phyloP scores from a whole-genome alignment of 2,329 filamentous ascomycete species.

The Didymella glomerata region DNA sequence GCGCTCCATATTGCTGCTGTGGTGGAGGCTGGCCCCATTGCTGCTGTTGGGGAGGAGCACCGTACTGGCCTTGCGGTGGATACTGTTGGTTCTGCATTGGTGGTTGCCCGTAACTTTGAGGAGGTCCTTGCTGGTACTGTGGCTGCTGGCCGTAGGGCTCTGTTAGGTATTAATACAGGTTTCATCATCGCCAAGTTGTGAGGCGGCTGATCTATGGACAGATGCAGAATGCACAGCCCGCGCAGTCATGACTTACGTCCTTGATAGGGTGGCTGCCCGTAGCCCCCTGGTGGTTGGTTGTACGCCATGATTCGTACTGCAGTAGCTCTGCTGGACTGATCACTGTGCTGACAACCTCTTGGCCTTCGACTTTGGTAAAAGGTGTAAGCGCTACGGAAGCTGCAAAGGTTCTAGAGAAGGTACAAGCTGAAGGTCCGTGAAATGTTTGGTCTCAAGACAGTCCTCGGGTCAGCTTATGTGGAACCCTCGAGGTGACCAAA shows the following conservation, averaged over 20 bases:
- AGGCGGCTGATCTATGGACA: constrained; percentile 2
- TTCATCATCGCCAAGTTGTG: constrained; percentile 23
- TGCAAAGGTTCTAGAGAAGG: not conserved
- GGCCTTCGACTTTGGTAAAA: not conserved
- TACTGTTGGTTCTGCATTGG: constrained; percentile 45
- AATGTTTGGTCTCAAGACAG: constrained; percentile 5
- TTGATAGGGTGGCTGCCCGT: constrained; percentile 38
- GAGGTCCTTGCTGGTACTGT: constrained; percentile 36
- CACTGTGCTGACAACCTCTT: not conserved
- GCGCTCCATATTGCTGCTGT: constrained; percentile 47
- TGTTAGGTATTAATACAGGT: constrained; percentile 36
- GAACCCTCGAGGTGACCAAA: not conserved
- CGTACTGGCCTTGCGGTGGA: constrained; percentile 41
- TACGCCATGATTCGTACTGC: constrained; percentile 22
- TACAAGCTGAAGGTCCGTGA: constrained; percentile 2
- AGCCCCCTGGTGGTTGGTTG: constrained; percentile 41
- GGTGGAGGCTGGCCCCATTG: constrained; percentile 35
- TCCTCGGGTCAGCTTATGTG: constrained; percentile 7
- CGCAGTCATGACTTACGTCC: constrained; percentile 39
- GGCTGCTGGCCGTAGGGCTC: constrained; percentile 33
- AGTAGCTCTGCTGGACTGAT: constrained; percentile 1
- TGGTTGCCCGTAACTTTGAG: constrained; percentile 42
- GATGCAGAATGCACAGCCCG: constrained; percentile 19
- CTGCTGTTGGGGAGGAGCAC: constrained; percentile 47
- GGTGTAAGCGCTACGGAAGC: constrained; percentile 17